Conservation (phyloP, 2,329 filamentous ascomycete genomes). For the Neofusicoccum sp. region DNA sequence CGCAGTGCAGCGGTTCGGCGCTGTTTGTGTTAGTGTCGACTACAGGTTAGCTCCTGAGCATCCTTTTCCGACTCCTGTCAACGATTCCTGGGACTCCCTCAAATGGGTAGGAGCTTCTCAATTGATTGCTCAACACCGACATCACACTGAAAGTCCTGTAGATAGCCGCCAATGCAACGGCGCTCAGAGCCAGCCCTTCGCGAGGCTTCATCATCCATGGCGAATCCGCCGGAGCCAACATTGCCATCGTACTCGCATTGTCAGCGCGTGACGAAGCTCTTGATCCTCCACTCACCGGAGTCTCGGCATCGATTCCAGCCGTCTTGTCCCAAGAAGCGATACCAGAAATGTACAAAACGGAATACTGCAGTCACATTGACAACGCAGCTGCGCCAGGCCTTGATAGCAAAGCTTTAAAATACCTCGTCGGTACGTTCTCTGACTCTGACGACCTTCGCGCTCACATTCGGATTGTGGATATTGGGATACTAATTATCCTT, state of each 20-base stretch:
- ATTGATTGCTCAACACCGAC: not conserved
- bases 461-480: no score
- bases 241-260: conserved; percentile 22
- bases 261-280: conserved; percentile 23
- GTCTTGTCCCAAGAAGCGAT: conserved; percentile 28
- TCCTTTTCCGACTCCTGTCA: conserved; percentile 62
- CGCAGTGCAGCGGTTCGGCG: conserved; percentile 55
- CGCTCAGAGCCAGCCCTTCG: conserved; percentile 18
- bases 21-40: conserved; percentile 60
- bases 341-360: conserved; percentile 23
- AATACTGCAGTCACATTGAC: conserved; percentile 23
- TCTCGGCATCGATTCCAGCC: conserved; percentile 19
- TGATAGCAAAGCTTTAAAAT: conserved; percentile 18
- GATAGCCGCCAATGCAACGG: conserved; percentile 20
- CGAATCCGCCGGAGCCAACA: conserved; percentile 23
- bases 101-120: conserved; percentile 22
- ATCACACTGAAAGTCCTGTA: not conserved
- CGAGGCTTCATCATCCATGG: conserved; percentile 24
- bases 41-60: conserved; percentile 63
- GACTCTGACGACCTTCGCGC: no score
- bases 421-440: not conserved
- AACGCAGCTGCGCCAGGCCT: conserved; percentile 22
- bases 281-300: conserved; percentile 22
- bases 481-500: not conserved
- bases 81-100: conserved; percentile 42